These are phyloP conservation scores for Avena sativa DNA, from an alignment of 176 grass and related monocot species.

Conservation along the genomic window DNA sequence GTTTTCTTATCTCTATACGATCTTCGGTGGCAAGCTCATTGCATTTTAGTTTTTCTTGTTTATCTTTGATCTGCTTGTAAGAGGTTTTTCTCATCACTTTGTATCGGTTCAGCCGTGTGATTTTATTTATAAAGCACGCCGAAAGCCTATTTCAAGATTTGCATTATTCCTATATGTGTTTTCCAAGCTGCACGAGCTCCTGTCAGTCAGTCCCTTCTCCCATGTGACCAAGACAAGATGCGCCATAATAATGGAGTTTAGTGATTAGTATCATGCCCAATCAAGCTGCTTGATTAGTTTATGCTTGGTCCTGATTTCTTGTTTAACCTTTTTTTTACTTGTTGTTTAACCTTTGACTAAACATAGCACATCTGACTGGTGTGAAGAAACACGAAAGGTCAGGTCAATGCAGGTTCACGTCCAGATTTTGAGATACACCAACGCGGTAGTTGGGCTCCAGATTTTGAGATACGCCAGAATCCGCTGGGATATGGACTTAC, in stretches of 20 bases:
- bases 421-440: background rate
- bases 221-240: conserved; percentile 27
- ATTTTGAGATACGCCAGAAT: background rate
- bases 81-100: too few relatives aligned
- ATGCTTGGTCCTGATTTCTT: too few relatives aligned
- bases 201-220: background rate
- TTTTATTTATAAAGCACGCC: too few relatives aligned
- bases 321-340: background rate
- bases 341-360: conserved; percentile 26
- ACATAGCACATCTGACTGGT: background rate
- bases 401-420: background rate
- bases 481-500: background rate
- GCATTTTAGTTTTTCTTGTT: too few relatives aligned
- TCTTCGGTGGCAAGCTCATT: too few relatives aligned
- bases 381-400: background rate
- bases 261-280: background rate
- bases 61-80: too few relatives aligned
- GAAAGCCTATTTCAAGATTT: too few relatives aligned
- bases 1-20: too few relatives aligned
- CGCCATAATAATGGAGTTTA: background rate
- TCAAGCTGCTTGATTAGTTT: too few relatives aligned
- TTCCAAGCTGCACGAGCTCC: background rate
- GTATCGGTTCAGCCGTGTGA: too few relatives aligned
- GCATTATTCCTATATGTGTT: too few relatives aligned
- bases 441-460: background rate